Percentiles rank a stretch among this genome's conserved stretches.
These are phyloP conservation scores for Nectriaceae sp. DNA, from an alignment of 2,329 filamentous ascomycete genomes.

Conservation along the genomic window DNA sequence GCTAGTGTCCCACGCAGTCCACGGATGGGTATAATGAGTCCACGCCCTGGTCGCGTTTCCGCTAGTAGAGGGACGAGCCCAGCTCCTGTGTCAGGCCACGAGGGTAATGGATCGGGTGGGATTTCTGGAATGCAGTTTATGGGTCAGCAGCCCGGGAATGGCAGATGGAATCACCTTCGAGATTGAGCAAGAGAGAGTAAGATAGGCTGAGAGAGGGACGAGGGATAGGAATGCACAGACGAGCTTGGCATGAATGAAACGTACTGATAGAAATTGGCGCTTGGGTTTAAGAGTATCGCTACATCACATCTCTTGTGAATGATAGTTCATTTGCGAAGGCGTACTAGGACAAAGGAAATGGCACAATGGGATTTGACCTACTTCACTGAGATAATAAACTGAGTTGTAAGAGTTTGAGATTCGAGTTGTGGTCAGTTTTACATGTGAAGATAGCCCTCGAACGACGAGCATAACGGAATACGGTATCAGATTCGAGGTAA, in stretches of 20 bases:
- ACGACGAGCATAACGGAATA: too few species aligned
- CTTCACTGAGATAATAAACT: too few species aligned
- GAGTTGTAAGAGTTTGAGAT: too few species aligned
- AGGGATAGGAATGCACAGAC: not conserved
- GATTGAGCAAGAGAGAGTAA: constrained; percentile 28
- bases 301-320: too few species aligned
- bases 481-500: constrained; percentile 1
- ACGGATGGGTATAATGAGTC: constrained; percentile 55
- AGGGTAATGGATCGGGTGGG: constrained; percentile 24
- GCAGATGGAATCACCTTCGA: constrained; percentile 47
- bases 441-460: too few species aligned
- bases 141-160: constrained; percentile 39
- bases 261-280: too few species aligned
- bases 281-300: too few species aligned
- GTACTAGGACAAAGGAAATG: too few species aligned
- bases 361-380: too few species aligned
- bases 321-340: too few species aligned
- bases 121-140: constrained; percentile 42
- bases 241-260: too few species aligned
- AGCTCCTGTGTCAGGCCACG: constrained; percentile 35
- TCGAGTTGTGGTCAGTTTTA: too few species aligned
- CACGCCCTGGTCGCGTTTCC: constrained; percentile 40
- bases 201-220: not conserved
- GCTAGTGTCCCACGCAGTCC: constrained; percentile 60
- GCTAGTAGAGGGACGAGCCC: constrained; percentile 55